Percentiles rank a stretch among this genome's conserved stretches.
phyloP scores from a whole-genome alignment of 2,329 filamentous ascomycete species.

The Xylaria sp. region DNA sequence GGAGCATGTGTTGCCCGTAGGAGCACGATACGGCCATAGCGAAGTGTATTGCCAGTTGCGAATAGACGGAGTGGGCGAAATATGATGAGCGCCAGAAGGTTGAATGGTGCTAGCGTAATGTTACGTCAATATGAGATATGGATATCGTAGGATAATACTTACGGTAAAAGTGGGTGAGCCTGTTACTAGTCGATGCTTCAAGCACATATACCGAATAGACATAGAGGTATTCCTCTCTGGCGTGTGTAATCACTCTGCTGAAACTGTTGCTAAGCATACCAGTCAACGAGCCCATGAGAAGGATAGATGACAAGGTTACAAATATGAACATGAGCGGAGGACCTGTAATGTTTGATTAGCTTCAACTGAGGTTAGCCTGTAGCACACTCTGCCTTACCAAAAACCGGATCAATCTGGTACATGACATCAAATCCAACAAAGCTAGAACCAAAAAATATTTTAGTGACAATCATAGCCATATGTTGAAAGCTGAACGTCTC shows the following conservation, averaged over 20 bases:
- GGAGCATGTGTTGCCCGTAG: constrained; percentile 73
- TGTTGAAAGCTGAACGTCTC: constrained; percentile 71
- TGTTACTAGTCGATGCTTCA: constrained; percentile 74
- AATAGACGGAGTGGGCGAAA: constrained; percentile 79
- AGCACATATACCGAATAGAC: constrained; percentile 76
- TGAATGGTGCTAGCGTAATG: constrained; percentile 65
- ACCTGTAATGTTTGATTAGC: constrained; percentile 47
- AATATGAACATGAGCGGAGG: constrained; percentile 77
- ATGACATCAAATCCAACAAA: constrained; percentile 79
- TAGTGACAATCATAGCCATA: constrained; percentile 82
- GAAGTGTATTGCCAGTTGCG: constrained; percentile 70
- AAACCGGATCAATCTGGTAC: constrained; percentile 68
- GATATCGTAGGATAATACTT: constrained; percentile 28
- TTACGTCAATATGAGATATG: constrained; percentile 23
- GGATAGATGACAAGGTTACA: constrained; percentile 79
- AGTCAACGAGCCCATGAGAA: constrained; percentile 82
- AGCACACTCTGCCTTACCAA: constrained; percentile 50
- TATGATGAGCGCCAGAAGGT: constrained; percentile 76
- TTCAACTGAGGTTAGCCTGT: background rate
- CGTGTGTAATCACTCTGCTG: constrained; percentile 70
- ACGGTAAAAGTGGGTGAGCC: constrained; percentile 75
- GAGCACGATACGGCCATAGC: constrained; percentile 69
- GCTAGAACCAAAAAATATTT: constrained; percentile 83
- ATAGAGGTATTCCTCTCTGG: constrained; percentile 81
- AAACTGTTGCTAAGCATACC: constrained; percentile 83